Base-by-base conservation (phyloP, 805 yeast species). In the Saturnispora hagleri region DNA sequence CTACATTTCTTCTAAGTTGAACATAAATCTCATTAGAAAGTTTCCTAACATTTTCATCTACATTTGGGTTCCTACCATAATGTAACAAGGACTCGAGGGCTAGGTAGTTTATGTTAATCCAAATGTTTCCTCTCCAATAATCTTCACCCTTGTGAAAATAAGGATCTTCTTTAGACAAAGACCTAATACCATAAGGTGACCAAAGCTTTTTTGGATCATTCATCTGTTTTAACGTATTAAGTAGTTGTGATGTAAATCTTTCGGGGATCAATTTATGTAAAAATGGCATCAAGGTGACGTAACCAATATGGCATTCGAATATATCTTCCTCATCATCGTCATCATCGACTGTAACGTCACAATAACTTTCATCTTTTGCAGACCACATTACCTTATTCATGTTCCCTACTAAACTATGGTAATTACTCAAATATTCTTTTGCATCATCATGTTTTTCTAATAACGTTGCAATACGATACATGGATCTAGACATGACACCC, bases 81-180 rank as follows among this genome's bases (percentile, higher is more conserved):
- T 80, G 69, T 33, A 71, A 65, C 55, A 93, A 70, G 4, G 86
- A 76, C 50, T 89, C 93, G 43, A 93, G 71, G 4, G 83, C 73
- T 66, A 93, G 70, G 62, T 89, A 91, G 70, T 93, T 93, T 62
- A 93, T 86, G 65, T 89, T 86, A 59, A 89, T 73, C 98, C 98
- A 93, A 27, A 93, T 75, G 18, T 95, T 88, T 1, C 97, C 93
- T 56, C 96, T 78, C 99, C 99, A 93, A 70, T 93, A 93, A 67
- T 91, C 83, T 62, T 93, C 99, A 7, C 76, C 91, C 0, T 82
- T 78, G 51, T 85, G 85, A 68, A 84, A 93, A 53, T 62, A 69
- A 20, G 70, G 70, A 59, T 86, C 90, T 5, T 73, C 59, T 60
- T 80, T 81, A 0, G 96, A 86, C 36, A 93, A 70, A 0, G 96